Evolutionary conservation across 1,139 yeast species (phyloP).

Genomic region (Waltiozyma sp.): DNA sequence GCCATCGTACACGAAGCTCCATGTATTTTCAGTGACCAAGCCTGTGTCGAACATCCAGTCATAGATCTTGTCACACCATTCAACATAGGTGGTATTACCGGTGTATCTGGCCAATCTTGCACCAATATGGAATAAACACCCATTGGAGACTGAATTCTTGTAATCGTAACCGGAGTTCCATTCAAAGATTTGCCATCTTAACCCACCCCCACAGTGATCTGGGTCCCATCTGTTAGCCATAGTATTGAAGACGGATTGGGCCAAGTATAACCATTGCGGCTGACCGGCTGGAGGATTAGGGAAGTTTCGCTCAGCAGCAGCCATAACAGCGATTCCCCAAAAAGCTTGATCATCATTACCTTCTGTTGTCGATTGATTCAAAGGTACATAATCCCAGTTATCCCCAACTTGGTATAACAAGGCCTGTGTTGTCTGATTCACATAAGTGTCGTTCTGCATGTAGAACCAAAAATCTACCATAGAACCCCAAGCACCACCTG

Average conservation of each 20-base stretch:
- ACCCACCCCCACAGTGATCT: constrained; percentile 69
- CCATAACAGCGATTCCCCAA: constrained; percentile 90
- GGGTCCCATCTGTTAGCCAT: constrained; percentile 86
- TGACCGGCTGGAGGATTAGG: constrained; percentile 50
- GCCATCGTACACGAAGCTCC: constrained; percentile 44
- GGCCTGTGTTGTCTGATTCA: constrained; percentile 45
- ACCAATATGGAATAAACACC: constrained; percentile 77
- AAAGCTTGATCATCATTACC: constrained; percentile 97
- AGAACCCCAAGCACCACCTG: constrained; percentile 91
- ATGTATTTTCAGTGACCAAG: constrained; percentile 29
- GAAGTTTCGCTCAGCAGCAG: constrained; percentile 83
- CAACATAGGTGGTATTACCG: constrained; percentile 42
- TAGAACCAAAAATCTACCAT: constrained; percentile 64
- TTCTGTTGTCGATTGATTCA: constrained; percentile 86
- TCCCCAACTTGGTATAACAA: constrained; percentile 68
- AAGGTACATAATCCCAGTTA: constrained; percentile 66
- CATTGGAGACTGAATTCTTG: constrained; percentile 82
- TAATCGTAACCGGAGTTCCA: constrained; percentile 93
- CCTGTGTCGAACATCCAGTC: constrained; percentile 47
- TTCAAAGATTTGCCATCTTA: constrained; percentile 92
- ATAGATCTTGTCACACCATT: constrained; percentile 46
- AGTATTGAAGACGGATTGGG: constrained; percentile 80
- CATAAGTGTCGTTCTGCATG: constrained; percentile 60
- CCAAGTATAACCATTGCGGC: constrained; percentile 63
- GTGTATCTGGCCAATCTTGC: constrained; percentile 83